Percentiles rank a stretch among this genome's conserved stretches.
These are phyloP conservation scores for Sungouiella thailandica DNA, from an alignment of 805 yeast genomes.

Conservation along the genomic window DNA sequence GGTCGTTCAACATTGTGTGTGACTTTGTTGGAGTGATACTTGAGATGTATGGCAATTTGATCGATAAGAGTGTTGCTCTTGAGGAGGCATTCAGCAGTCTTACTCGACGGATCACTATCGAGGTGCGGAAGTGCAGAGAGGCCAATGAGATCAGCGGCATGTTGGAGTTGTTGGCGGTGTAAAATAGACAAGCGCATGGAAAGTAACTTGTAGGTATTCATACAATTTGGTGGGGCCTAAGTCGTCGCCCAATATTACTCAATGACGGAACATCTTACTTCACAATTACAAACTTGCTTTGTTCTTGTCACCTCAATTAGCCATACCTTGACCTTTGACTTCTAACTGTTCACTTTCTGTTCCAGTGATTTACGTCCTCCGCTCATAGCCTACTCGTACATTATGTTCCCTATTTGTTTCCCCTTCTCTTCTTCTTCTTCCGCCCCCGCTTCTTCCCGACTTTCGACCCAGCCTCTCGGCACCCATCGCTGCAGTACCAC, in stretches of 20 bases:
- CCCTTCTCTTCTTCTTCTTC: conserved; percentile 2
- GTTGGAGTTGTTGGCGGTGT: conserved; percentile 75
- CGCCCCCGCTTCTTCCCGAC: conserved; percentile 2
- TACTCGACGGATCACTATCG: conserved; percentile 56
- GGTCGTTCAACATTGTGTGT: conserved; percentile 57
- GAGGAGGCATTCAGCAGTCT: conserved; percentile 66
- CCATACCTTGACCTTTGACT: too few species aligned
- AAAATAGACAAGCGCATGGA: conserved; percentile 9
- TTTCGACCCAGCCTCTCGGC: conserved; percentile 21
- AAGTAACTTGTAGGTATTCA: too few species aligned
- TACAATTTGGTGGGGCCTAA: too few species aligned
- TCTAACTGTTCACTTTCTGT: too few species aligned
- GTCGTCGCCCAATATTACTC: too few species aligned
- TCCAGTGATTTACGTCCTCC: too few species aligned
- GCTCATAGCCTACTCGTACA: too few species aligned
- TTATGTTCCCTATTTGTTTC: too few species aligned
- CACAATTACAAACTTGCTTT: too few species aligned
- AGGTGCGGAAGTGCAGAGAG: conserved; percentile 75
- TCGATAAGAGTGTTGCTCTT: conserved; percentile 71
- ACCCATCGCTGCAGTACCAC: conserved; percentile 38
- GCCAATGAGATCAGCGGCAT: conserved; percentile 90
- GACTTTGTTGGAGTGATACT: conserved; percentile 65
- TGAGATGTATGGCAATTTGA: conserved; percentile 70
- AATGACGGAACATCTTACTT: too few species aligned
- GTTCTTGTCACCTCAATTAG: too few species aligned